Conservation (phyloP, 1,139 yeast genomes). For the Candida gigantensis region DNA sequence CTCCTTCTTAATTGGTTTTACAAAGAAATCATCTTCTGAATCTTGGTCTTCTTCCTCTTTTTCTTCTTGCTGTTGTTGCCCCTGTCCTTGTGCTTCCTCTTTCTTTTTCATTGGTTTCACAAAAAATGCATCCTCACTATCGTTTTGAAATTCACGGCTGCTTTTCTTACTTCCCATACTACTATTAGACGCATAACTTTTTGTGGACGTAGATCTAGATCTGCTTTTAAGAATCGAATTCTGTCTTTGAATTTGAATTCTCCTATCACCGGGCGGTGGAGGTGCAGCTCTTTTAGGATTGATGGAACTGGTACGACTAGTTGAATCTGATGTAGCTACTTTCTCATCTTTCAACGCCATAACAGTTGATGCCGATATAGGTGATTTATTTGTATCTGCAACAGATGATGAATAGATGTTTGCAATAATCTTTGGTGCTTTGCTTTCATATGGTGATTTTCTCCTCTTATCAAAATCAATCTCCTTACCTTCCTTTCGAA, state of each 20-base stretch:
- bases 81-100: background rate
- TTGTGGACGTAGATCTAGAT: slow-evolving; percentile 5
- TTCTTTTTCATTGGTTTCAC: slow-evolving; percentile 37
- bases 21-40: slow-evolving; percentile 33
- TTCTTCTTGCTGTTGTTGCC: no score
- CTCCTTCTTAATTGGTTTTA: slow-evolving; percentile 25
- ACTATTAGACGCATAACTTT: slow-evolving; percentile 7
- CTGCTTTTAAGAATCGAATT: slow-evolving; percentile 18
- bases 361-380: slow-evolving; percentile 42
- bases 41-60: slow-evolving; percentile 16
- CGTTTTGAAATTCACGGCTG: slow-evolving; percentile 30
- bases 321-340: slow-evolving; percentile 3
- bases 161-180: slow-evolving; percentile 7
- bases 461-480: slow-evolving; percentile 82
- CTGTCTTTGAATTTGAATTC: slow-evolving; percentile 17
- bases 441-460: slow-evolving; percentile 65
- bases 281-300: slow-evolving; percentile 76
- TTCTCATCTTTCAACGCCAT: slow-evolving; percentile 34
- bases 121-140: slow-evolving; percentile 58
- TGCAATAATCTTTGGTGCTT: slow-evolving; percentile 45
- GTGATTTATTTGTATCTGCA: slow-evolving; percentile 33
- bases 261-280: slow-evolving; percentile 54
- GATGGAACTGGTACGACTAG: slow-evolving; percentile 21
- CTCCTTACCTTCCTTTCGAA: slow-evolving; percentile 54
- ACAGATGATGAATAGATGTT: slow-evolving; percentile 47